Evolutionary conservation across 2,329 filamentous ascomycete species (phyloP).

Genomic region (Acrocalymma vagum): DNA sequence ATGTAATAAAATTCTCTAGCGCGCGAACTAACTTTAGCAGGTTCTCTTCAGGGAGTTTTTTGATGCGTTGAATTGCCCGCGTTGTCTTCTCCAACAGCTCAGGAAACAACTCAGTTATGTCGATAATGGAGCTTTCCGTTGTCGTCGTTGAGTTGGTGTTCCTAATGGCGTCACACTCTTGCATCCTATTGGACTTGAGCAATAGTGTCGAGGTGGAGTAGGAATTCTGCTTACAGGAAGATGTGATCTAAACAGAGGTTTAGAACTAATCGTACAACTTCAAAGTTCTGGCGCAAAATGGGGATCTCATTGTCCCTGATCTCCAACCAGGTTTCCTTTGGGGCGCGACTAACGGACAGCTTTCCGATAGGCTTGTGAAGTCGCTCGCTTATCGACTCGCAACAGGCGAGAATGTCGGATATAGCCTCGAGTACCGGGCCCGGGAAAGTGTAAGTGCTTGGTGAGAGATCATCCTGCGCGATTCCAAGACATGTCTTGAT

Average conservation of each 20-base stretch:
- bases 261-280: slow-evolving; percentile 33
- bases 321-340: slow-evolving; percentile 29
- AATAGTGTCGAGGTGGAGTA: no score
- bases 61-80: no score
- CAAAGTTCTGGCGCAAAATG: slow-evolving; percentile 31
- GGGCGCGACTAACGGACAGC: slow-evolving; percentile 30
- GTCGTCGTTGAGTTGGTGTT: no score
- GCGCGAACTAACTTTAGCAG: no score
- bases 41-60: no score
- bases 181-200: no score
- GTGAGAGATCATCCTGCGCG: slow-evolving; percentile 41
- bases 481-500: slow-evolving; percentile 41
- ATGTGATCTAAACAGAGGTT: slow-evolving; percentile 41
- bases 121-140: no score
- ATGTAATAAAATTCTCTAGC: no score
- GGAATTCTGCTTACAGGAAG: slow-evolving; percentile 28
- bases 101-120: no score
- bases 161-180: no score
- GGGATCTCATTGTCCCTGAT: slow-evolving; percentile 25
- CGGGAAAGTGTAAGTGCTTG: slow-evolving; percentile 23
- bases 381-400: slow-evolving; percentile 32
- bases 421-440: slow-evolving; percentile 32
- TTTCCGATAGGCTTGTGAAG: slow-evolving; percentile 39
- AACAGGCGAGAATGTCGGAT: slow-evolving; percentile 39
- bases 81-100: no score